Percentiles rank a stretch among this genome's conserved stretches.
Conservation (phyloP, 768 basidiomycete genomes). For the Leccinellum rugosiceps region DNA sequence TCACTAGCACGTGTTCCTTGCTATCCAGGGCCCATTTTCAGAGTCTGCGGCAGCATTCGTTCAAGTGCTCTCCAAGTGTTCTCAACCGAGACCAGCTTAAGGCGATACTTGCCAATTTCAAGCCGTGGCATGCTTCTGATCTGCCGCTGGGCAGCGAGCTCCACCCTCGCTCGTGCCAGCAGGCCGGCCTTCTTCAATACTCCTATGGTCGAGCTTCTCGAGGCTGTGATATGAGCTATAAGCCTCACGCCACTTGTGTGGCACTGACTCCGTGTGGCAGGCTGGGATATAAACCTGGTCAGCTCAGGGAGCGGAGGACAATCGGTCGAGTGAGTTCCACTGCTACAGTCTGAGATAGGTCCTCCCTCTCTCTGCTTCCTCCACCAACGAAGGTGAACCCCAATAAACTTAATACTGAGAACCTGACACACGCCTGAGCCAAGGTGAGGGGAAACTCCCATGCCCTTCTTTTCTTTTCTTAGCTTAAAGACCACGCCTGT, state of each 20-base stretch:
- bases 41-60: neutral
- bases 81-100: neutral
- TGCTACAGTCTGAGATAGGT: conserved; percentile 7
- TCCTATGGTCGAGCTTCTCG: conserved; percentile 19
- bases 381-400: neutral
- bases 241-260: conserved; percentile 24
- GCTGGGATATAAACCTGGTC: conserved; percentile 17
- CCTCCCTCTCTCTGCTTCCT: neutral
- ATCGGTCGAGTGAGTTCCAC: conserved; percentile 9
- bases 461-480: neutral
- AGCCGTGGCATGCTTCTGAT: neutral
- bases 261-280: conserved; percentile 27
- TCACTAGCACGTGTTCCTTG: neutral
- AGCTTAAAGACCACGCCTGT: neutral
- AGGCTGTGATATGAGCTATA: conserved; percentile 18
- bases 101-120: neutral
- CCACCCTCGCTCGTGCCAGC: neutral
- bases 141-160: conserved; percentile 10
- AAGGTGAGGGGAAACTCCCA: neutral
- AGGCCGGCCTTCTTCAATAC: conserved; percentile 7
- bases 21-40: conserved; percentile 4
- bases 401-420: neutral
- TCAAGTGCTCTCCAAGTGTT: conserved; percentile 5
- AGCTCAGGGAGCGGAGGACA: conserved; percentile 1
- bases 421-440: neutral